Base-by-base conservation (phyloP, 345 rosid species). In the Anacardium occidentale region DNA sequence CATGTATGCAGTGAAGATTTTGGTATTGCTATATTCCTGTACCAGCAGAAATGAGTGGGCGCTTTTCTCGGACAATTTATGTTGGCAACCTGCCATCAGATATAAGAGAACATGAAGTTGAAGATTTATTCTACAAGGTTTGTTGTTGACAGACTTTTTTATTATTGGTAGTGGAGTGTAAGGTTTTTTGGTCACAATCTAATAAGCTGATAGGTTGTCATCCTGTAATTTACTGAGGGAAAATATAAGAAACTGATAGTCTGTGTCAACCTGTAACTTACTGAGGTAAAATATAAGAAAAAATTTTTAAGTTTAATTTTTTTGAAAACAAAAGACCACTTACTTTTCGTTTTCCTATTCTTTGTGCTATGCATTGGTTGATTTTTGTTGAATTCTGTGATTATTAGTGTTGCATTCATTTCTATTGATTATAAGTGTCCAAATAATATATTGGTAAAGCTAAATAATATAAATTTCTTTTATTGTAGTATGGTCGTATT, bases 61-160 rank as follows among this genome's bases (percentile, higher is more conserved):
- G 96, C 37, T 95, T 88, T 85, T 95, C 98, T 70, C 94, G 97
- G 63, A 86, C 94, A n/a, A 93, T 95, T 76, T 95, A 95, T 76
- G 98, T 93, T 73, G 99, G 99, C 68, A 95, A 95, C 87, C 81
- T 95, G 80, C 99, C 99, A 1, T 68, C 92, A 14, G 97, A 91
- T 83, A 88, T 95, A 62, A 85, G 88, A 76, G 99, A 95, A 81
- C 76, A 72, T 42, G 98, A 93, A 83, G 82, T 95, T 77, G 98
- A 95, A 77, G 98, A 95, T 83, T 81, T 95, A 44, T 95, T 95
- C 74, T 91, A 91, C 86, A 95, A 95, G 98, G 98, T 95, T 55
- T 68, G 86, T 42, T 53, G 78, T 78, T 53, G 59, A 26, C 57
- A 42, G 26, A 21, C 5, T 57, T 29, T 10, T 24, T 3, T 70